Conservation (phyloP, 495 filamentous ascomycete species). For the Penicillium atrosanguineum region DNA sequence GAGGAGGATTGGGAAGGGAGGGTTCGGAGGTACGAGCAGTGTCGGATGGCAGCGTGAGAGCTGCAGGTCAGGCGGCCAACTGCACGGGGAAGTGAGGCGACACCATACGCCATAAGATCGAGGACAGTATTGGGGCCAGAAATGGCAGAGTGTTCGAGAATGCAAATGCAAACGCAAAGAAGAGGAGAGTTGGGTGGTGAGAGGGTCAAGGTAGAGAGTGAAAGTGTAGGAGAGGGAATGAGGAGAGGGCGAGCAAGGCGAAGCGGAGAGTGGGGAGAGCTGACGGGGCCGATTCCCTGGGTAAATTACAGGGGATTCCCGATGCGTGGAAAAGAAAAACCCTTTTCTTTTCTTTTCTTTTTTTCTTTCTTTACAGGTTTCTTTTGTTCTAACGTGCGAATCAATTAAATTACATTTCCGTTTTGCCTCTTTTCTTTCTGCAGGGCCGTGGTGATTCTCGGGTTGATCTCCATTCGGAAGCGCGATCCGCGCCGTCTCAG, state of each 20-base stretch:
- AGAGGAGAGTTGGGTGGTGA: slow-evolving; percentile 5
- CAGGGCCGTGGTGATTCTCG: neutral
- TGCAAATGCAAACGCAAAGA: slow-evolving; percentile 4
- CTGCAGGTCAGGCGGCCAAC: slow-evolving; percentile 47
- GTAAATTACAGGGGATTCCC: slow-evolving; percentile 15
- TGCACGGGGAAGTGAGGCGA: slow-evolving; percentile 36
- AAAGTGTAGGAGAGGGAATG: slow-evolving; percentile 12
- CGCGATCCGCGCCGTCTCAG: slow-evolving; percentile 8
- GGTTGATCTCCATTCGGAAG: slow-evolving; percentile 10
- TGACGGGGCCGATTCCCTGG: slow-evolving; percentile 27
- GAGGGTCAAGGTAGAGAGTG: slow-evolving; percentile 9
- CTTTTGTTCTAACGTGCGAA: neutral
- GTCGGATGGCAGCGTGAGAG: slow-evolving; percentile 43
- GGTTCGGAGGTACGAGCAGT: slow-evolving; percentile 27
- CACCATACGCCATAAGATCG: slow-evolving; percentile 44
- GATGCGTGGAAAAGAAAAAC: neutral
- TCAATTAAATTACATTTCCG: neutral
- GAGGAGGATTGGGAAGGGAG: slow-evolving; percentile 10
- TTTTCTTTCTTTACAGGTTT: too few species aligned
- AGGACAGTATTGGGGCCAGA: slow-evolving; percentile 17
- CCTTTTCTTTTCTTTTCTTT: neutral
- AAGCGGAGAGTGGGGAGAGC: slow-evolving; percentile 34
- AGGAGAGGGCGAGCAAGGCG: slow-evolving; percentile 19
- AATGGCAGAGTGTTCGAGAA: slow-evolving; percentile 13
- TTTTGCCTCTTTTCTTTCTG: neutral